Conservation (phyloP, 306 rosid genomes). For the Trichosanthes cucumerina region DNA sequence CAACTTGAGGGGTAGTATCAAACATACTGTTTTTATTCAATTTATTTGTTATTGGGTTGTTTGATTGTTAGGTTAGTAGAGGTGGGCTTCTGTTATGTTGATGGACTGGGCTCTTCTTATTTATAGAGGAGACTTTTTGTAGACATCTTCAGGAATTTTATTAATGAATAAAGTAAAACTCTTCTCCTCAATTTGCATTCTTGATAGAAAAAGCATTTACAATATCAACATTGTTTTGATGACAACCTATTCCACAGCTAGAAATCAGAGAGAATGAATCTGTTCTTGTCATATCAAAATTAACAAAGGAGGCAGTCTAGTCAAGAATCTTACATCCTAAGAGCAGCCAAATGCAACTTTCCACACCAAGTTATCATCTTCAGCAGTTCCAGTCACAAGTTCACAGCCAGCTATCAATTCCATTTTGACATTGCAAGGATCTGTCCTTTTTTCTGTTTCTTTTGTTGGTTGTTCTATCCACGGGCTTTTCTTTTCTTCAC, state of each 20-base stretch:
- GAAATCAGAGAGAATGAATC: background rate
- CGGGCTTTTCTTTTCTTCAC: background rate
- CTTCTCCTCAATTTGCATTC: too few species aligned
- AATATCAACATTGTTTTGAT: background rate
- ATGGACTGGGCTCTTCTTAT: too few species aligned
- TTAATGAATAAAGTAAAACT: too few species aligned
- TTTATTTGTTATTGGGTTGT: too few species aligned
- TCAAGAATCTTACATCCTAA: background rate
- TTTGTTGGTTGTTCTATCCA: constrained; percentile 2
- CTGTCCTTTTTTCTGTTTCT: background rate
- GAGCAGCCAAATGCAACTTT: background rate
- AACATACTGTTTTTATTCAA: too few species aligned
- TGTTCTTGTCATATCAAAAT: background rate
- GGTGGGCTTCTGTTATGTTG: too few species aligned
- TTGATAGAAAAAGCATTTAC: background rate
- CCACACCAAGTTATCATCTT: background rate
- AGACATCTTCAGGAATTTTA: too few species aligned
- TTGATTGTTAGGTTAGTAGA: too few species aligned
- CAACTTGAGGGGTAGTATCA: too few species aligned
- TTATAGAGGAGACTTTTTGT: too few species aligned
- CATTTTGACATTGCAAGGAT: background rate
- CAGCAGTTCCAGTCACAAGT: background rate
- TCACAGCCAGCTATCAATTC: background rate
- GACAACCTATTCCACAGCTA: background rate
- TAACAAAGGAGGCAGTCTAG: background rate